A percentile compares a stretch with the other conserved stretches of the same genome.
These are phyloP conservation scores for Trypanosoma conorhini DNA, from an alignment of 208 protist species.

Conservation along the genomic window DNA sequence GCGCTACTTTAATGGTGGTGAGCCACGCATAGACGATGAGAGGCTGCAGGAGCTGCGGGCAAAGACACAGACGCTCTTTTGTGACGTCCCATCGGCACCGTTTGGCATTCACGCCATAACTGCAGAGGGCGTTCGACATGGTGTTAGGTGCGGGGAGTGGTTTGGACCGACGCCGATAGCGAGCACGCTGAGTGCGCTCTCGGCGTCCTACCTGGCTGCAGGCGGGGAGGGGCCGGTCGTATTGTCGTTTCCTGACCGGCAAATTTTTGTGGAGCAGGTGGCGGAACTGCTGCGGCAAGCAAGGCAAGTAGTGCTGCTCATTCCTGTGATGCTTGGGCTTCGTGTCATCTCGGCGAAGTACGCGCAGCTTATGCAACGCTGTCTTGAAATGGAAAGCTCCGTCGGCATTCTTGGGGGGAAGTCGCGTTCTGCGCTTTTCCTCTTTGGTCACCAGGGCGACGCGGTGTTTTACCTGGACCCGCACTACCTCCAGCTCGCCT, in stretches of 20 bases:
- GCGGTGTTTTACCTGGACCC: slow-evolving; percentile 71
- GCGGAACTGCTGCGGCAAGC: slow-evolving; percentile 22
- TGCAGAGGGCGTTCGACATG: slow-evolving; percentile 42
- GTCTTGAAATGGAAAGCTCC: slow-evolving; percentile 48
- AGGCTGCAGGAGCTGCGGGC: slow-evolving; percentile 6
- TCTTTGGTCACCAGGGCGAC: slow-evolving; percentile 60
- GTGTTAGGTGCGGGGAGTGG: slow-evolving; percentile 51
- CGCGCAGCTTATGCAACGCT: slow-evolving; percentile 33
- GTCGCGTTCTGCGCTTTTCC: slow-evolving; percentile 43
- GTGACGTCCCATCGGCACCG: slow-evolving; percentile 63
- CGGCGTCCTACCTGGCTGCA: slow-evolving; percentile 11
- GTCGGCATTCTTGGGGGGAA: slow-evolving; percentile 65
- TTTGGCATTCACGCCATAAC: slow-evolving; percentile 70
- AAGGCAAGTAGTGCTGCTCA: slow-evolving; percentile 49
- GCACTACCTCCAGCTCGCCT: slow-evolving; percentile 71
- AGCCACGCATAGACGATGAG: slow-evolving; percentile 6
- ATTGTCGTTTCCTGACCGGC: slow-evolving; percentile 31
- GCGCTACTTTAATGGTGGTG: slow-evolving; percentile 33
- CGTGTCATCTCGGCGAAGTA: slow-evolving; percentile 49
- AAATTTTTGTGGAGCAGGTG: slow-evolving; percentile 32
- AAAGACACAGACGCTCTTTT: slow-evolving; percentile 38
- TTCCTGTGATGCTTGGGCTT: slow-evolving; percentile 63
- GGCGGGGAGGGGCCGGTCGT: slow-evolving; percentile 39
- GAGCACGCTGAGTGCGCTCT: slow-evolving; percentile 34
- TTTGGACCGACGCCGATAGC: slow-evolving; percentile 56